Conservation (phyloP, 768 basidiomycete species). For the Sistotremastrum niveocremeum region DNA sequence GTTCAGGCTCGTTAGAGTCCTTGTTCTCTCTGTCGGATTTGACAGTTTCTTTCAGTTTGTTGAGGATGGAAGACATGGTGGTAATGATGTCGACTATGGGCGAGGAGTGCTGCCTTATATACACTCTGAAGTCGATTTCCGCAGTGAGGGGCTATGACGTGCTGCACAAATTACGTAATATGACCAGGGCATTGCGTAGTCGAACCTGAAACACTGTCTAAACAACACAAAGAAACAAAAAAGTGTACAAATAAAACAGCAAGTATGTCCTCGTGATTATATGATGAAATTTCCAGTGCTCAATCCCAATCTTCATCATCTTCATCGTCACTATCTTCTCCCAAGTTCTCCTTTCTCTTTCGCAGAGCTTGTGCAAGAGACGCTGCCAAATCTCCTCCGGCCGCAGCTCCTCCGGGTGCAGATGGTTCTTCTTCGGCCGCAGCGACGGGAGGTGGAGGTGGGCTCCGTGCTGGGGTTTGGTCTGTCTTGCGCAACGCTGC, state of each 20-base stretch:
- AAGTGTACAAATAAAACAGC: too few species aligned
- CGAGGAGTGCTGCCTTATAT: too few species aligned
- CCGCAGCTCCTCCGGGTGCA: slow-evolving; percentile 16
- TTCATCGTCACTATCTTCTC: slow-evolving; percentile 71
- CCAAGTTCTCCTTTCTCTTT: slow-evolving; percentile 76
- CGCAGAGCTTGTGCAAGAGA: slow-evolving; percentile 75
- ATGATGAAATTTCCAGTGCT: not conserved
- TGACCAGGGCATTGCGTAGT: too few species aligned
- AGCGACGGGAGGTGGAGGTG: slow-evolving; percentile 19
- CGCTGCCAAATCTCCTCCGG: slow-evolving; percentile 64
- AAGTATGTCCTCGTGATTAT: too few species aligned
- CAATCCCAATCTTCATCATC: slow-evolving; percentile 56
- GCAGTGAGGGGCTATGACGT: too few species aligned
- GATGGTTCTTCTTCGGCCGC: slow-evolving; percentile 4
- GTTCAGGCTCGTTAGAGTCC: slow-evolving; percentile 16
- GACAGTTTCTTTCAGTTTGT: slow-evolving; percentile 8
- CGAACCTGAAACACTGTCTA: too few species aligned
- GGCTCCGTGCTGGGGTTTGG: slow-evolving; percentile 20
- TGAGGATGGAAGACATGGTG: slow-evolving; percentile 5
- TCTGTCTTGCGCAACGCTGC: slow-evolving; percentile 49
- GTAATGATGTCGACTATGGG: not conserved
- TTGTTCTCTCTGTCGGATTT: slow-evolving; percentile 5
- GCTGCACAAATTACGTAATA: too few species aligned
- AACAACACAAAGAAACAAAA: too few species aligned
- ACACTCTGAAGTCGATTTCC: too few species aligned